Evolutionary conservation across 768 basidiomycete genomes (phyloP).

Genomic region (Phlebiopsis gigantea): DNA sequence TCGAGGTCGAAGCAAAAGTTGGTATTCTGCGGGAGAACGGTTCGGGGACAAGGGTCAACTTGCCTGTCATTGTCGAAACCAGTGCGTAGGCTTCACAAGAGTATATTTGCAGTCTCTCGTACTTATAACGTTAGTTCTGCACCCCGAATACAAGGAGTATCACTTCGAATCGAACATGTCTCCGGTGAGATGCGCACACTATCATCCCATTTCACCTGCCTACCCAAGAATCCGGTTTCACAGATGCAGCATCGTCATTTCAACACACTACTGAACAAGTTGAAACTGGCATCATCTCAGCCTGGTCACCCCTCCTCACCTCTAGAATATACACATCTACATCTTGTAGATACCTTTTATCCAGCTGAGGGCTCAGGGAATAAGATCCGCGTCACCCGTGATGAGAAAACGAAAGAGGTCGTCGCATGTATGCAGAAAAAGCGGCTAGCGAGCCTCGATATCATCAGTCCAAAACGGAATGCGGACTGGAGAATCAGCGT

Average conservation of each 20-base stretch:
- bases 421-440: slow-evolving; percentile 72
- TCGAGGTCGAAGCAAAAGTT: slow-evolving; percentile 92
- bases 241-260: slow-evolving; percentile 85
- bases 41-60: slow-evolving; percentile 49
- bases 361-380: slow-evolving; percentile 33
- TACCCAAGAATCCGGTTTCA: background rate
- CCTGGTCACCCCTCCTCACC: slow-evolving; percentile 50
- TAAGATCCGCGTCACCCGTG: slow-evolving; percentile 80
- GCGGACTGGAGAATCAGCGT: slow-evolving; percentile 95
- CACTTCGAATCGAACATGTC: slow-evolving; percentile 95
- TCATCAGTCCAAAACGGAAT: slow-evolving; percentile 72
- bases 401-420: slow-evolving; percentile 68
- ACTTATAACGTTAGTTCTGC: slow-evolving; percentile 47
- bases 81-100: slow-evolving; percentile 52
- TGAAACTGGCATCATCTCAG: slow-evolving; percentile 52
- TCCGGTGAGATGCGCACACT: slow-evolving; percentile 43
- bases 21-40: slow-evolving; percentile 62
- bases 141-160: slow-evolving; percentile 52
- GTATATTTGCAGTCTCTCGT: background rate
- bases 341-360: slow-evolving; percentile 80
- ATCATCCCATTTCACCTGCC: background rate
- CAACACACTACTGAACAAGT: slow-evolving; percentile 82
- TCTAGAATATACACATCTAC: slow-evolving; percentile 71
- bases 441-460: slow-evolving; percentile 81
- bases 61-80: slow-evolving; percentile 80